phyloP scores from a whole-genome alignment of 805 yeast genomes.

The Metschnikowia cerradonensis region DNA sequence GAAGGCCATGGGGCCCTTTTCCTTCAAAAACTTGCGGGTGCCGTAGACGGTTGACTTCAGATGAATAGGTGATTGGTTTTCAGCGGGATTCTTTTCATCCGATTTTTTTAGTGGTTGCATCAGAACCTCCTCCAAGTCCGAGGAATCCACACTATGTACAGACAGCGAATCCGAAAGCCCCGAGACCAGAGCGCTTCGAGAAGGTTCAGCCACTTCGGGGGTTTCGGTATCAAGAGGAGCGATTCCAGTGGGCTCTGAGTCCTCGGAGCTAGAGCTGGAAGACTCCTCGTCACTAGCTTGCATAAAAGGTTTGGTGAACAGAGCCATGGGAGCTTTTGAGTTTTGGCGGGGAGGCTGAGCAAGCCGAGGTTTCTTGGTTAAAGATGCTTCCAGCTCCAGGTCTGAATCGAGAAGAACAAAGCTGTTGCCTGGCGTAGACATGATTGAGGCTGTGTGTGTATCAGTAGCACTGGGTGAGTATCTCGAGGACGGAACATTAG shows the following conservation, averaged over 20 bases:
- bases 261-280: not conserved
- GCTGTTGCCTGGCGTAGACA: slow-evolving; percentile 4
- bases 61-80: not conserved
- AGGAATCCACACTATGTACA: slow-evolving; percentile 5
- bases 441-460: not conserved
- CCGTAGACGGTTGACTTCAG: slow-evolving; percentile 13
- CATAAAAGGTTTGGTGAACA: slow-evolving; percentile 16
- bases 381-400: slow-evolving; percentile 10
- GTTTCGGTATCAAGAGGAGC: not conserved
- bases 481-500: not conserved
- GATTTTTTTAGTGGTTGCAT: not conserved
- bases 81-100: not conserved
- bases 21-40: slow-evolving; percentile 48
- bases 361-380: slow-evolving; percentile 10
- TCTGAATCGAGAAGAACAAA: slow-evolving; percentile 17
- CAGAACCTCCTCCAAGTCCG: slow-evolving; percentile 13
- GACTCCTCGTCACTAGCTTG: slow-evolving; percentile 12
- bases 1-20: slow-evolving; percentile 57
- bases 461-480: not conserved
- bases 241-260: not conserved
- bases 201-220: not conserved
- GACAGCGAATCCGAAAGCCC: slow-evolving; percentile 5
- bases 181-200: not conserved
- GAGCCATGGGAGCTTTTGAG: slow-evolving; percentile 6
- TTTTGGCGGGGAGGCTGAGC: not conserved